Evolutionary conservation across 2,329 filamentous ascomycete genomes (phyloP), one percentile per base, ranked within the genome.

Genomic region (Colletotrichum sp.): DNA sequence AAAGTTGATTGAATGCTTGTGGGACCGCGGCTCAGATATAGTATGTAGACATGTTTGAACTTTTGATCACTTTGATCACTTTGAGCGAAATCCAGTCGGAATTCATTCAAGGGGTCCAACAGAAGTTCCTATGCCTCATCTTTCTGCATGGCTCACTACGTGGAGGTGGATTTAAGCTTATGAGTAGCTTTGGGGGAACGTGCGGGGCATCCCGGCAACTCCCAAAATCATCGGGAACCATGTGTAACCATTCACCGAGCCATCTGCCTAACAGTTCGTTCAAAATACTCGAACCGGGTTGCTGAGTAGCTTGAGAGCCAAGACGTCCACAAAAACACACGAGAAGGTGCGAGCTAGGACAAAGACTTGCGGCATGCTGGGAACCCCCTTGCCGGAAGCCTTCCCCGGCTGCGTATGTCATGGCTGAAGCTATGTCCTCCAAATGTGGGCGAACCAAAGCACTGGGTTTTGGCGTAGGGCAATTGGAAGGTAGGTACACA

Each of bases 81-180:
- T 13, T 18, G 16, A 59, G 3, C 5, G 24, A 26, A 59, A 26
- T 18, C 13, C 22, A 59, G 22, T 59, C 6, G 22, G 8, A 9
- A 59, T 24, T 24, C 55, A 8, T 59, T 24, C 22, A 28, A 59
- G 8, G 5, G 26, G 22, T 18, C 55, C 44, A 2, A 48, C 44
- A 48, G 44, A 48, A 48, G 44, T 59, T 3, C 55, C 24, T 59
- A 15, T 26, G 52, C 24, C 52, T 4, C 60, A 64, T 22, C 22
- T 13, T 44, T 6, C 18, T 22, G 44, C 44, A 48, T 10, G 44
- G 44, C 44, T 48, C n/a, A 2, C 10, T 34, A n/a, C 30, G 24
- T 39, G 32, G 30, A 39, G 32, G 13, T 26, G 60, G 13, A 64
- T 64, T n/a, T 26, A 64, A 66, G 24, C 63, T 66, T 52, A 28